Base-by-base conservation (phyloP, 2,329 filamentous ascomycete genomes). In the Stemphylium lycopersici region DNA sequence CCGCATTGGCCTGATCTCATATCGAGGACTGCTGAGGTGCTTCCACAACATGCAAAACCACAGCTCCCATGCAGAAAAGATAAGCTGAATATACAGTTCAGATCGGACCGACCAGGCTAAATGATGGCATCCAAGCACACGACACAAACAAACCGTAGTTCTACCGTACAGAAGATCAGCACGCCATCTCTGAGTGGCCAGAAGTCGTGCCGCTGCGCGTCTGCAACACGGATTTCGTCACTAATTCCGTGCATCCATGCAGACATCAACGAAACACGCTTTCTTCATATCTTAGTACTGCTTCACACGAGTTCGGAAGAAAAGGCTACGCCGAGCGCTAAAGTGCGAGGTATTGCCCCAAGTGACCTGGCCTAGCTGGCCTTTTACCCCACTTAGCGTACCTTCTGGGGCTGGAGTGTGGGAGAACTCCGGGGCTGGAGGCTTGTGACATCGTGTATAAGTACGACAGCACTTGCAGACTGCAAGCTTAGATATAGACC, bases 331-430 rank as follows among this genome's bases (percentile, higher is more conserved):
- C 8, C 26, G 44, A 44, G 43, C 56, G 59, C 56, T 59, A 63
- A 64, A 66, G 13, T 65, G 65, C 65, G 63, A 68, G 55, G 22
- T 59, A 53, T 59, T 65, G 51, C 63, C 62, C 56, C 38, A 53
- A 59, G 16, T 33, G 37, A 48, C 22, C 22, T 32, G 37, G 32
- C 22, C 38, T 39, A 12, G 20, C 2, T 12, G 39, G 36, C 38
- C 22, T 29, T 32, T 24, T 45, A 57, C 63, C 63, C 62, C 63
- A 62, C 63, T 54, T 56, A 39, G 58, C 54, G 57, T 57, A 37
- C 33, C 31, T 43, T 33, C 44, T 38, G 39, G 36, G 45, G 8
- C 12, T 34, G 18, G 16, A 31, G 38, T 20, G 31, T 50, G 41
- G 39, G 22, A 32, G 13, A 40, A 39, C 18, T n/a, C 18, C 37